Evolutionary conservation across 2,329 filamentous ascomycete genomes (phyloP), one percentile per base, ranked within the genome.

Genomic region (Venturia pyrina): DNA sequence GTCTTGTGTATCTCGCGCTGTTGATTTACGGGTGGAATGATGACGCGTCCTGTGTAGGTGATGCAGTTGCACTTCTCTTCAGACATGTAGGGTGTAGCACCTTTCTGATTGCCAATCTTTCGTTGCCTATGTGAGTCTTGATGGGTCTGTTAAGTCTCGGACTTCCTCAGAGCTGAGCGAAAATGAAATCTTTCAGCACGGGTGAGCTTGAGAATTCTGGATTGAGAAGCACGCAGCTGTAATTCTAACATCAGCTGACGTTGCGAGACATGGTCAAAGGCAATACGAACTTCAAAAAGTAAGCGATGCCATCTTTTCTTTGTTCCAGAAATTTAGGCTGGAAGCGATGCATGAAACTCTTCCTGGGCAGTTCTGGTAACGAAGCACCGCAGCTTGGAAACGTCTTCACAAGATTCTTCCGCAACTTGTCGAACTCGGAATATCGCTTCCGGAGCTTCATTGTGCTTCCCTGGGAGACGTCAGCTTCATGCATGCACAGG

Each of bases 171-270:
- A 59, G 13, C 19, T 21, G 32, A 34, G 37, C 32, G 75, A 96
- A 95, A 63, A 97, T 82, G 74, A 97, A 97, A 66, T 96, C 91
- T 74, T 95, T 96, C 56, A 96, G 81, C 1, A 96, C 86, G 0
- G 92, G 90, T n/a, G 91, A 95, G 13, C 90, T 89, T 43, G 92
- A 90, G 73, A 97, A 97, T 75, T 97, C 92, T 0, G 93, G 93
- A 75, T 97, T 97, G 40, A 97, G 79, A 69, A 98, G 78, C 68
- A 97, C 88, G 78, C 93, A 97, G 74, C 91, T 96, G 73, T 65
- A 67, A 69, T 68, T 73, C 66, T 21, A 19, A 19, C 37, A 32
- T 41, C 53, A 73, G 71, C 61, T 44, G 64, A 37, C 17, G 63
- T 53, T 21, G 28, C 28, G 50, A 59, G 40, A 21, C 32, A 53